Percentiles rank a stretch among this genome's conserved stretches.
Evolutionary conservation across 371 early-diverging fungal species (phyloP).

Genomic region (Mucor lusitanicus): DNA sequence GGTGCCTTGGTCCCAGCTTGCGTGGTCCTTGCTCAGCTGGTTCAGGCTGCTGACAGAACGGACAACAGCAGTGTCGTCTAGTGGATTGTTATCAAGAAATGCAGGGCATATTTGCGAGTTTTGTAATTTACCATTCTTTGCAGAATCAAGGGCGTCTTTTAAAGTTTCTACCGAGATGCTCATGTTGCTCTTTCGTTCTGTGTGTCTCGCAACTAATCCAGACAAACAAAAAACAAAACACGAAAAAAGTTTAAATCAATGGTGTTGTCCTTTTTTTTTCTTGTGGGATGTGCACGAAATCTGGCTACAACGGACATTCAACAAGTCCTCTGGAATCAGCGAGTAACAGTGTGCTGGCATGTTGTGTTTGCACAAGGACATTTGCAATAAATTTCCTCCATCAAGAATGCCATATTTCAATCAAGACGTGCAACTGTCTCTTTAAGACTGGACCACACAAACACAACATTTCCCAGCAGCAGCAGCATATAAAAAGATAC

Average conservation of each 20-base stretch:
- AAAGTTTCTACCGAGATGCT: slow-evolving; percentile 16
- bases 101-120: neutral
- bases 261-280: neutral
- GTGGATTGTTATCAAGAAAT: neutral
- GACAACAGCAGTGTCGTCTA: neutral
- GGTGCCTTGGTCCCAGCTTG: slow-evolving; percentile 7
- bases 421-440: neutral
- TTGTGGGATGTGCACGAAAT: neutral
- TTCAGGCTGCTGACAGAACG: slow-evolving; percentile 4
- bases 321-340: no score
- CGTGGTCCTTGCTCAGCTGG: slow-evolving; percentile 4
- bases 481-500: neutral
- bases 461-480: neutral
- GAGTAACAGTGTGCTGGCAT: neutral
- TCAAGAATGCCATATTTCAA: slow-evolving; percentile 1
- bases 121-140: slow-evolving; percentile 11
- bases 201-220: neutral
- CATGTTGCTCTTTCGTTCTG: neutral
- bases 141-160: slow-evolving; percentile 5
- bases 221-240: slow-evolving; percentile 4
- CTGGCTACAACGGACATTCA: neutral
- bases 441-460: neutral
- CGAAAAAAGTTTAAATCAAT: neutral
- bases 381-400: neutral
- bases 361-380: neutral